These are phyloP conservation scores for Sporothrix brunneoviolacea DNA, from an alignment of 2,329 filamentous ascomycete species.

Conservation along the genomic window DNA sequence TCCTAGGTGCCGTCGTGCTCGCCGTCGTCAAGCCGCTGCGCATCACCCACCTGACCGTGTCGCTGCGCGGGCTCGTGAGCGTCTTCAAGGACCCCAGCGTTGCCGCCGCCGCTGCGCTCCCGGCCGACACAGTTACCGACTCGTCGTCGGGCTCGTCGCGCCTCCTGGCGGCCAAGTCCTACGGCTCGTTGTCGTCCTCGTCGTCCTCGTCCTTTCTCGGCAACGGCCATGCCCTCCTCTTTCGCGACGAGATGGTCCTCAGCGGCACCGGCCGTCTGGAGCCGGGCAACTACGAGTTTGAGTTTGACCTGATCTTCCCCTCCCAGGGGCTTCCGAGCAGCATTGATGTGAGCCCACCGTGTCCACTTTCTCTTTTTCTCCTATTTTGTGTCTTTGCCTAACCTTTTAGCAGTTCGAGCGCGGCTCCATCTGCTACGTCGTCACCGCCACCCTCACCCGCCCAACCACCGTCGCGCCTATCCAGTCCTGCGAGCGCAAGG, in stretches of 20 bases:
- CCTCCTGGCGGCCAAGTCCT: slow-evolving; percentile 6
- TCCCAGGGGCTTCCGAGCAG: slow-evolving; percentile 63
- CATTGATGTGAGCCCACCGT: slow-evolving; percentile 66
- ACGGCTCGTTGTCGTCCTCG: too few relatives aligned
- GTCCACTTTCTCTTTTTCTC: slow-evolving; percentile 9
- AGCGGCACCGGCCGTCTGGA: slow-evolving; percentile 72
- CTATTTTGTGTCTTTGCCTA: slow-evolving; percentile 22
- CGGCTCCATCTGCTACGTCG: slow-evolving; percentile 84
- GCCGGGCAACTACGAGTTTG: slow-evolving; percentile 70
- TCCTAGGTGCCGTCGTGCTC: slow-evolving; percentile 66
- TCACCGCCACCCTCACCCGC: slow-evolving; percentile 82
- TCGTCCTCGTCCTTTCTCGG: slow-evolving; percentile 48
- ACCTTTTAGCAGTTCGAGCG: slow-evolving; percentile 69
- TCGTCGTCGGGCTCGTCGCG: slow-evolving; percentile 33
- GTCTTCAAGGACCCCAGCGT: slow-evolving; percentile 65
- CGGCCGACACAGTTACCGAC: slow-evolving; percentile 6
- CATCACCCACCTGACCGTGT: slow-evolving; percentile 73
- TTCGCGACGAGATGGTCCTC: slow-evolving; percentile 74
- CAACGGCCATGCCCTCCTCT: slow-evolving; percentile 72
- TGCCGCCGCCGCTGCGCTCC: slow-evolving; percentile 29
- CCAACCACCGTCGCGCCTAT: slow-evolving; percentile 81
- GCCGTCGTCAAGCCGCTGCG: slow-evolving; percentile 67
- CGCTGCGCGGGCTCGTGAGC: slow-evolving; percentile 70
- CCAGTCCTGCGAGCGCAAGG: slow-evolving; percentile 70
- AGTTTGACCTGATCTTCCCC: slow-evolving; percentile 36